These are phyloP conservation scores for Isabelozyma heimii DNA, from an alignment of 805 yeast genomes.

Conservation along the genomic window DNA sequence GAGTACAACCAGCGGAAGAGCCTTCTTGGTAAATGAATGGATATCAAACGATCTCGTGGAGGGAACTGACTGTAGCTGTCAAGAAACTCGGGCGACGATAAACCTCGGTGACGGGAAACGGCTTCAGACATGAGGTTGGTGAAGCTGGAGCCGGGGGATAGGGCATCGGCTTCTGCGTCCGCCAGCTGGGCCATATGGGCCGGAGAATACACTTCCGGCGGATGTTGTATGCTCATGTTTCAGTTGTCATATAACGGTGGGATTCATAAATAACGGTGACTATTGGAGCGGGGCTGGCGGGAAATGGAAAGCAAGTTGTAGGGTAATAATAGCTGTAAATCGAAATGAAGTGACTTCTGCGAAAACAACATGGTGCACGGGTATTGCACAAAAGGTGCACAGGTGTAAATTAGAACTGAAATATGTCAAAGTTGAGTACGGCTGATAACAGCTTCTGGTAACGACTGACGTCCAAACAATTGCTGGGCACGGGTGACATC, in stretches of 20 bases:
- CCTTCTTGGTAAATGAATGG: constrained; percentile 13
- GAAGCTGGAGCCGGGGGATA: neutral
- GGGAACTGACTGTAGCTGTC: neutral
- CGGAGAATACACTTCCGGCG: neutral
- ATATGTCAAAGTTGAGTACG: no score
- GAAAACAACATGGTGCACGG: no score
- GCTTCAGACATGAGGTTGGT: neutral
- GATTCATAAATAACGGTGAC: neutral
- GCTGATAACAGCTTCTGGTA: no score
- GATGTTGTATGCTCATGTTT: neutral
- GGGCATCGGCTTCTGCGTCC: neutral
- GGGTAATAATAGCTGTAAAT: neutral
- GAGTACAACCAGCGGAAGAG: constrained; percentile 27
- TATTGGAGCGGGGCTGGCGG: neutral
- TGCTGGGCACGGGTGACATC: no score
- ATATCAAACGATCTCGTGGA: neutral
- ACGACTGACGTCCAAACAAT: no score
- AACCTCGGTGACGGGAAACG: neutral
- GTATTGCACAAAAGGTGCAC: no score
- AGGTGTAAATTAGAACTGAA: no score
- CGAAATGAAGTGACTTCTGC: no score
- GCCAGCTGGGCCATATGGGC: neutral
- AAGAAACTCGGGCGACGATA: neutral
- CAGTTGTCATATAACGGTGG: neutral
- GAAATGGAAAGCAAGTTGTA: neutral